Conservation (phyloP, 148 eudicot genomes). For the Polygonum aviculare region DNA sequence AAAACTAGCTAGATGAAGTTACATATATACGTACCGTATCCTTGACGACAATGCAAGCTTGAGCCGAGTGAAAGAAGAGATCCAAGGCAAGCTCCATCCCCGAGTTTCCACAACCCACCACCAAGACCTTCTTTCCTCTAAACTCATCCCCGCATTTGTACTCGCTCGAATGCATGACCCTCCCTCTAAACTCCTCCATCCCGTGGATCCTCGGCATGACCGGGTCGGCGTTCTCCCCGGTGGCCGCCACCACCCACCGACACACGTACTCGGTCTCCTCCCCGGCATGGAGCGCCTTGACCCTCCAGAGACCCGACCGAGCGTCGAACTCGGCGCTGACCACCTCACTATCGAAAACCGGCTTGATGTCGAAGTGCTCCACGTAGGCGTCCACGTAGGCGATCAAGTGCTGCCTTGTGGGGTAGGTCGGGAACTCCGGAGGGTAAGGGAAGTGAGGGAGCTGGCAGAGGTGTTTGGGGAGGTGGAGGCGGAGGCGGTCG, state of each 20-base stretch:
- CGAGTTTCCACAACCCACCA: slow-evolving; percentile 51
- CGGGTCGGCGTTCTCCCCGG: slow-evolving; percentile 49
- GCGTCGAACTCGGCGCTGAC: slow-evolving; percentile 24
- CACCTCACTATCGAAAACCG: slow-evolving; percentile 27
- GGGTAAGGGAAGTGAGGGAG: slow-evolving; percentile 39
- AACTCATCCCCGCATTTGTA: slow-evolving; percentile 32
- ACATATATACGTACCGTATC: slow-evolving; percentile 25
- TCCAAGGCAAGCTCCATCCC: slow-evolving; percentile 55
- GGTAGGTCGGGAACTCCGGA: slow-evolving; percentile 30
- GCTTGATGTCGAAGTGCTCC: slow-evolving; percentile 22
- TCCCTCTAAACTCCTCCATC: slow-evolving; percentile 29
- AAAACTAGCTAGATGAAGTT: not conserved
- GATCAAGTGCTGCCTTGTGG: slow-evolving; percentile 38
- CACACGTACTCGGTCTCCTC: slow-evolving; percentile 27
- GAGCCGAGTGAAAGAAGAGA: slow-evolving; percentile 35
- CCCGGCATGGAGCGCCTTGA: slow-evolving; percentile 13
- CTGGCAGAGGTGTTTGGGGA: slow-evolving; percentile 43
- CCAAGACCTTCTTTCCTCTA: slow-evolving; percentile 32
- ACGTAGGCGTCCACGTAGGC: slow-evolving; percentile 32
- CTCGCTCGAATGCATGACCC: slow-evolving; percentile 28
- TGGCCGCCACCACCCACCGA: slow-evolving; percentile 43
- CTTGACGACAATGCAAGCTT: slow-evolving; percentile 37
- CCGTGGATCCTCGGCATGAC: slow-evolving; percentile 40
- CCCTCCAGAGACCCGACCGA: slow-evolving; percentile 26
- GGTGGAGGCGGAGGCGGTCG: slow-evolving; percentile 41